Base-by-base conservation (phyloP, 345 rosid species). In the Ceriops zippeliana region DNA sequence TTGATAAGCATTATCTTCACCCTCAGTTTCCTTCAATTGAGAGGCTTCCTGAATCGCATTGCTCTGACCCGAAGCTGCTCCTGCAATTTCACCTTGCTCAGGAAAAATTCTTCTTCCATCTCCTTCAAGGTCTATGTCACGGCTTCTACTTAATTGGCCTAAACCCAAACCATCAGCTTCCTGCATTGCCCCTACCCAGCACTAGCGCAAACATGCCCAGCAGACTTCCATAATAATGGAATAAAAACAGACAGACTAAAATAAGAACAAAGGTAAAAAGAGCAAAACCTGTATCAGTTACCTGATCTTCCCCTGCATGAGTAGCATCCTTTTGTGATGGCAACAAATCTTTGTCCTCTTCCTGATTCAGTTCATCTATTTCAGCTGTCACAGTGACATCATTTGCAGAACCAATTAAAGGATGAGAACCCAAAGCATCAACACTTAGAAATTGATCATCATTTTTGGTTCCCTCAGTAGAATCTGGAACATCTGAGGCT, bases 111-210 rank as follows among this genome's bases (percentile, higher is more conserved):
- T n/a, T 56, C 26, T 46, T 61, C 52, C 69, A 61, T 76, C 73
- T 59, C 61, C 68, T 57, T 69, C 71, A 65, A 17, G 73, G 70
- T 71, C 70, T 47, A 58, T 52, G 65, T 75, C 74, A 74, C 49
- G 27, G 58, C 74, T 73, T 62, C 73, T 69, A 69, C 74, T 70
- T 70, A 53, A 61, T 65, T 86, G 85, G 62, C 78, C 74, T 73
- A 71, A 71, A 73, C 60, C 85, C 75, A 74, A 83, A 80, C 78
- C 83, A 83, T 85, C 77, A 76, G 83, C 82, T 76, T 84, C 96
- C 96, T 93, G 97, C 96, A 90, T 85, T 80, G 82, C 82, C 89
- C 98, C 98, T 87, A 85, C 87, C 93, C 82, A 89, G 87, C 78
- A n/a, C n/a, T n/a, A n/a, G n/a, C n/a, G n/a, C n/a, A n/a, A n/a